Evolutionary conservation across 1,139 yeast species (phyloP).

Genomic region (Magnusiomyces tetraspermus): DNA sequence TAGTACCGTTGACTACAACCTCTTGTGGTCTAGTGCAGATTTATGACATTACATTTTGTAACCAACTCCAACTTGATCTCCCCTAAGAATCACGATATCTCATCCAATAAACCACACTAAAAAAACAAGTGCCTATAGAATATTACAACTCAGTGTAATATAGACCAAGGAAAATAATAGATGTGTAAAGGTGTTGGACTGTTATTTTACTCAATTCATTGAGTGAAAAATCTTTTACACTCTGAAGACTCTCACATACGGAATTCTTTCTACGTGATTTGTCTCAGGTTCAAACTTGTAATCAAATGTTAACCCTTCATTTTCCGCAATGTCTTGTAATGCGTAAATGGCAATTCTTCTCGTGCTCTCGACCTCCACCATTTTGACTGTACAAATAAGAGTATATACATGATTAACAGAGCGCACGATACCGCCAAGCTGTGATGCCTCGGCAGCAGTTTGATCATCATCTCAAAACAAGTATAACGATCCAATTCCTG

Average conservation of each 20-base stretch:
- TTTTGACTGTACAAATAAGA: constrained; percentile 95
- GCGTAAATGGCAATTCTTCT: constrained; percentile 95
- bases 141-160: no score
- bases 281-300: constrained; percentile 90
- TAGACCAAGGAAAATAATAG: no score
- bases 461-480: constrained; percentile 87
- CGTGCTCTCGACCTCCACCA: constrained; percentile 88
- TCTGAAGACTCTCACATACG: constrained; percentile 90
- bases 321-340: constrained; percentile 69
- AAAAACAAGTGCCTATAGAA: no score
- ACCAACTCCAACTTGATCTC: no score
- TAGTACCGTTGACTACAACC: no score
- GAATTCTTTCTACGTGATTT: constrained; percentile 80
- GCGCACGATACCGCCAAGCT: constrained; percentile 92
- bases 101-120: no score
- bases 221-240: constrained; percentile 91
- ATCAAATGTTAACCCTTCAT: constrained; percentile 88
- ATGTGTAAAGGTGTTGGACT: neutral
- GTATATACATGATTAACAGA: constrained; percentile 95
- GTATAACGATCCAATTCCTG: constrained; percentile 94
- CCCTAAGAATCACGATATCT: no score
- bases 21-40: no score
- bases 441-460: constrained; percentile 94
- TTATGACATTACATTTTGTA: no score
- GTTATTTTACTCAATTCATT: constrained; percentile 9